A percentile compares a stretch with the other conserved stretches of the same genome.
Evolutionary conservation across 2,329 filamentous ascomycete species (phyloP).

Genomic region (Sporothrix brasiliensis): DNA sequence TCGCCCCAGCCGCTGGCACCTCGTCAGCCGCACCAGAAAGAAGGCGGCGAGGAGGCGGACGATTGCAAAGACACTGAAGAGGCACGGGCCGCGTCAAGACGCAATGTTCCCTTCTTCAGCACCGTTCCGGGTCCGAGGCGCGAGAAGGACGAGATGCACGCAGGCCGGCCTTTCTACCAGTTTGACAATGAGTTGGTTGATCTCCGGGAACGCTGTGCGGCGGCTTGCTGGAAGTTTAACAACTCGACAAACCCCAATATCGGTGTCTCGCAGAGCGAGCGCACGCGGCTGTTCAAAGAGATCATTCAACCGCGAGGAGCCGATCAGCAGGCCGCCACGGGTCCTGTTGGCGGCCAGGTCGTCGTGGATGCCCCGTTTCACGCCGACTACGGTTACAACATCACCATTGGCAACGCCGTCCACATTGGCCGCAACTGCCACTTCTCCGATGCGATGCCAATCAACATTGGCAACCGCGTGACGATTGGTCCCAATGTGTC

Average conservation of each 20-base stretch:
- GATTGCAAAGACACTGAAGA: slow-evolving; percentile 17
- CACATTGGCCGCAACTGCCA: slow-evolving; percentile 81
- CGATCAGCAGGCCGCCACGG: slow-evolving; percentile 58
- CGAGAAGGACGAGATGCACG: slow-evolving; percentile 90
- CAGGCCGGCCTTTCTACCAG: slow-evolving; percentile 75
- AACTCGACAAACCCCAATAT: slow-evolving; percentile 75
- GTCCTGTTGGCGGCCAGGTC: slow-evolving; percentile 71
- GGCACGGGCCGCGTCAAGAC: slow-evolving; percentile 48
- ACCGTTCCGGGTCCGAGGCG: slow-evolving; percentile 44
- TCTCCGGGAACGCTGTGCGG: slow-evolving; percentile 82
- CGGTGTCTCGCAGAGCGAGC: slow-evolving; percentile 69
- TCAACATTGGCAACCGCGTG: slow-evolving; percentile 77
- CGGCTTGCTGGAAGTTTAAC: slow-evolving; percentile 84
- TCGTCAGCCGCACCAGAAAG: slow-evolving; percentile 4
- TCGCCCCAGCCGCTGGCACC: slow-evolving; percentile 14
- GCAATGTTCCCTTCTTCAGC: slow-evolving; percentile 60
- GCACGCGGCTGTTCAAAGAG: slow-evolving; percentile 69
- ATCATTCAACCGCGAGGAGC: slow-evolving; percentile 66
- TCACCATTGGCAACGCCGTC: slow-evolving; percentile 82
- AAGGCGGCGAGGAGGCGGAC: neutral
- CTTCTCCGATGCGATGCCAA: slow-evolving; percentile 81
- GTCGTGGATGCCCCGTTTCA: slow-evolving; percentile 85
- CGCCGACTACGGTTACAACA: slow-evolving; percentile 96
- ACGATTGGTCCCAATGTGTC: slow-evolving; percentile 83
- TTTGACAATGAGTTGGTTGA: slow-evolving; percentile 76